Percentiles rank a stretch among this genome's conserved stretches.
phyloP scores from a whole-genome alignment of 768 basidiomycete species.

The Mrakia blollopis region DNA sequence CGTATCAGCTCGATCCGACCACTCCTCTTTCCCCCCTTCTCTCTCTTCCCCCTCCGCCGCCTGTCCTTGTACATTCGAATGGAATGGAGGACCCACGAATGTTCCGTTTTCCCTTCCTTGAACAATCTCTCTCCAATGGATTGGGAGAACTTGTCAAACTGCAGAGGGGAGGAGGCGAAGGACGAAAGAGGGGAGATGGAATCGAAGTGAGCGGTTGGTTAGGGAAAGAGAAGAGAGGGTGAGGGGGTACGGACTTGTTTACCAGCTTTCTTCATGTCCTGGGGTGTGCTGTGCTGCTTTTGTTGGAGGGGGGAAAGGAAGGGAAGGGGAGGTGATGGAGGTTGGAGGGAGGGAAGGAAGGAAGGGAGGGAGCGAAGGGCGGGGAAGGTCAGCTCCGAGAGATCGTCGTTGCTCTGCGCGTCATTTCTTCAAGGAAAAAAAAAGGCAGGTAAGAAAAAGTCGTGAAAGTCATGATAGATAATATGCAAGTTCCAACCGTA shows the following conservation, averaged over 20 bases:
- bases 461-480: neutral
- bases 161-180: neutral
- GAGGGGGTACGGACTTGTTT: constrained; percentile 16
- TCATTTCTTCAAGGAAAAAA: neutral
- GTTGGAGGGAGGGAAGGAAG: no score
- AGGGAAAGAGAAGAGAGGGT: neutral
- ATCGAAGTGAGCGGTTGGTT: no score
- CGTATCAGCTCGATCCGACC: neutral
- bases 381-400: no score
- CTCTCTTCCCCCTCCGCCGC: no score
- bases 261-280: constrained; percentile 14
- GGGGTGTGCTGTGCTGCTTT: neutral
- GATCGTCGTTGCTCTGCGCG: no score
- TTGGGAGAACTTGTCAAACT: constrained; percentile 46
- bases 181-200: neutral
- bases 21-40: neutral
- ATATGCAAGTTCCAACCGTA: no score
- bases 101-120: constrained; percentile 69
- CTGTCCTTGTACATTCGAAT: neutral
- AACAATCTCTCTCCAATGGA: constrained; percentile 89
- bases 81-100: constrained; percentile 41
- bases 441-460: neutral
- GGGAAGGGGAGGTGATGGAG: no score
- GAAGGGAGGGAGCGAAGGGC: no score
- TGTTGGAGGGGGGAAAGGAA: neutral